phyloP scores from a whole-genome alignment of 2,329 filamentous ascomycete species.

The Colletotrichum orchidophilum region DNA sequence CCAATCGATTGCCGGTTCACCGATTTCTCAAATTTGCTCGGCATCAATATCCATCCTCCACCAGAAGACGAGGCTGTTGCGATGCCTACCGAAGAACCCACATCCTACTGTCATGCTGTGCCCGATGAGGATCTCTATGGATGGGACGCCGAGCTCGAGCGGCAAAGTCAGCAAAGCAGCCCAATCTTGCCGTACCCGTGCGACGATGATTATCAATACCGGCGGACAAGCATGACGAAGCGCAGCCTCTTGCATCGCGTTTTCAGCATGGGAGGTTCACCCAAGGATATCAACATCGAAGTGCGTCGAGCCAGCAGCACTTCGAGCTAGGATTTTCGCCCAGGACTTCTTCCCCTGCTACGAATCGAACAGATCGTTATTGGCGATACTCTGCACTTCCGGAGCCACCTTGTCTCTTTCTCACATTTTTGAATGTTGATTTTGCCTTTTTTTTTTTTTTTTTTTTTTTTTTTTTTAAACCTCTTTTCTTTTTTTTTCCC shows the following conservation, averaged over 20 bases:
- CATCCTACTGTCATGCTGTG: slow-evolving; percentile 39
- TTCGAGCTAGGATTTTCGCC: slow-evolving; percentile 7
- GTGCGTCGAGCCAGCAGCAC: slow-evolving; percentile 30
- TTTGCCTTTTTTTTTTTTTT: no score
- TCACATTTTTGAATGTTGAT: no score
- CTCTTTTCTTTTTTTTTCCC: not conserved
- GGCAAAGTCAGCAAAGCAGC: slow-evolving; percentile 34
- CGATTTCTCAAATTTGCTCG: slow-evolving; percentile 51
- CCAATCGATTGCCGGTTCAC: slow-evolving; percentile 34
- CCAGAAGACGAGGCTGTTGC: slow-evolving; percentile 40
- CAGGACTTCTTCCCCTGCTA: not conserved
- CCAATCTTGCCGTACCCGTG: not conserved
- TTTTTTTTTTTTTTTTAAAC: no score
- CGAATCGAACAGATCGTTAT: not conserved
- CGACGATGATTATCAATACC: slow-evolving; percentile 39
- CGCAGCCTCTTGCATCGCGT: slow-evolving; percentile 52
- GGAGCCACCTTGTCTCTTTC: no score
- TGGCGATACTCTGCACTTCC: no score
- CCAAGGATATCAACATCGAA: slow-evolving; percentile 23
- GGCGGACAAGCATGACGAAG: slow-evolving; percentile 40
- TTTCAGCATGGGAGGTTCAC: slow-evolving; percentile 41
- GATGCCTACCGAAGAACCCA: slow-evolving; percentile 42
- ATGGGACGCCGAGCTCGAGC: slow-evolving; percentile 61
- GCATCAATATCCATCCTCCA: slow-evolving; percentile 42
- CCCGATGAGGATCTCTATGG: slow-evolving; percentile 58